Evolutionary conservation across 2,329 filamentous ascomycete species (phyloP), one percentile per base, ranked within the genome.

Genomic region (Aspergillus sp.): DNA sequence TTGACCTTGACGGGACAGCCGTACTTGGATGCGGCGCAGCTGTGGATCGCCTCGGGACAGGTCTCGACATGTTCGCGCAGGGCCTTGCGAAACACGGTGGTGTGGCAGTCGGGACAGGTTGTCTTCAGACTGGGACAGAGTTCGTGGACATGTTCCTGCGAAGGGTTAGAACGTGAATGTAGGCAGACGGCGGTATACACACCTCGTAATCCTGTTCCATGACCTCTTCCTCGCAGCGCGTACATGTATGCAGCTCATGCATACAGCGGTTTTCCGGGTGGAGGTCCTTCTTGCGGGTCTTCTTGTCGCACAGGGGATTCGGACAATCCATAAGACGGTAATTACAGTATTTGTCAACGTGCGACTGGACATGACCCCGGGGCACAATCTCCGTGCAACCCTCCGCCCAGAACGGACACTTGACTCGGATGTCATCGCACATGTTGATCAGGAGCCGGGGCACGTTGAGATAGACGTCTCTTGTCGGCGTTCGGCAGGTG

Each of bases 291-390:
- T 81, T 77, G 41, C 75, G 76, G n/a, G 81, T 77, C 45, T 74
- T 72, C 55, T 79, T 71, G 17, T 75, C 72, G 64, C 84, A 87
- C 11, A 71, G 68, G 29, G 69, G 59, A 17, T 71, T 71, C 1
- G 79, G 73, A 54, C 84, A 87, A 53, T 78, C 74, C 19, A 86
- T 70, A 34, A 76, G 67, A 47, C 77, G 76, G 60, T 81, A 81
- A 10, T 76, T 77, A 63, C 84, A 87, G 61, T 86, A 84, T 57
- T 81, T 80, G 63, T 81, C 77, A 47, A 85, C 77, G 63, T 87
- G 84, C 53, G 81, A 76, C 64, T 82, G 76, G 45, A 85, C 74
- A 60, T 83, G 79, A 40, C 78, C 80, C 45, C 84, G 75, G 49
- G 83, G 78, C 45, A 82, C 66, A 23, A 78, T 67, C 58, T 79